Evolutionary conservation across 495 filamentous ascomycete species (phyloP).

Genomic region (Podospora australis): DNA sequence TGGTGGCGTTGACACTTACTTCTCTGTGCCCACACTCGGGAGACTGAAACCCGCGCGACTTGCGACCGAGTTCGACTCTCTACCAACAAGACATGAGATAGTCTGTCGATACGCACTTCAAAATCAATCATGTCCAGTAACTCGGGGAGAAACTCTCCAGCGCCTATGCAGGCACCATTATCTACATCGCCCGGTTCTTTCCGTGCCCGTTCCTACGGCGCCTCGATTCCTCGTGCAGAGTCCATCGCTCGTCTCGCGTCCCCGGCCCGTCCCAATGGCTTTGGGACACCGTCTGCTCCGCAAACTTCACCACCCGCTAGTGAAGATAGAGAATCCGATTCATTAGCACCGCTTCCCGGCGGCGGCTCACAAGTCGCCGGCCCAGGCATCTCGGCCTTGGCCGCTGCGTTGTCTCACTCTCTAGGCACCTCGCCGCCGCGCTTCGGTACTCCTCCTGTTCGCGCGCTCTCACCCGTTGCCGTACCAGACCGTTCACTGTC

Average conservation of each 20-base stretch:
- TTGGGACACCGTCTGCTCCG: constrained; percentile 5
- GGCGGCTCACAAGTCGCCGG: constrained; percentile 46
- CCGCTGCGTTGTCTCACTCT: constrained; percentile 63
- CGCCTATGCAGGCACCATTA: constrained; percentile 30
- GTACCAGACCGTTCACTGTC: constrained; percentile 42
- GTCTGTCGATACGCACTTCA: not conserved
- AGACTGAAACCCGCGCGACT: not conserved
- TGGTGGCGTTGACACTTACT: not conserved
- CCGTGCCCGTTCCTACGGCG: constrained; percentile 33
- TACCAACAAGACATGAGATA: constrained; percentile 20
- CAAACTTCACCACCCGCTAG: constrained; percentile 9
- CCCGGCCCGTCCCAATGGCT: constrained; percentile 42
- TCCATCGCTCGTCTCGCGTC: constrained; percentile 69
- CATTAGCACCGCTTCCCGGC: constrained; percentile 48
- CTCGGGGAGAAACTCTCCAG: constrained; percentile 28
- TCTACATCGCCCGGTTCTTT: constrained; percentile 43
- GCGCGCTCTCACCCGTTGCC: constrained; percentile 25
- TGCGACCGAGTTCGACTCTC: no score
- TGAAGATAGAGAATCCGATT: constrained; percentile 27
- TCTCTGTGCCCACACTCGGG: no score
- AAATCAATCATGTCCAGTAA: constrained; percentile 33
- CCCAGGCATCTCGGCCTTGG: constrained; percentile 69
- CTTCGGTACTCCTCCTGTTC: constrained; percentile 51
- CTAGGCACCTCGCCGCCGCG: constrained; percentile 54
- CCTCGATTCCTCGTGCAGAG: constrained; percentile 52